Evolutionary conservation across 192 early-diverging fungal genomes (phyloP).

Genomic region (Thamnidium elegans): DNA sequence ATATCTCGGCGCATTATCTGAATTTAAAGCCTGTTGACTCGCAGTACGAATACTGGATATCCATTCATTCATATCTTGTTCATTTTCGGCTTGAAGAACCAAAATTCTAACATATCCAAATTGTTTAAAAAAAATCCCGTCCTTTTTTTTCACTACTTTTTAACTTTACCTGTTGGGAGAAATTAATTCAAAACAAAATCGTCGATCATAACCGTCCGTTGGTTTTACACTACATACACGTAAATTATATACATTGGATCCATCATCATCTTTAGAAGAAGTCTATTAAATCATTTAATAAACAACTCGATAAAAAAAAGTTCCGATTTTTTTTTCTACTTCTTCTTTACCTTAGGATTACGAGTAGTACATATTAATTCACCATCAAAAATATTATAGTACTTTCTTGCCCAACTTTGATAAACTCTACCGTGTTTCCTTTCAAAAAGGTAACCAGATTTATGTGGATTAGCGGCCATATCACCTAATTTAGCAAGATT

Average conservation of each 20-base stretch:
- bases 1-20: slow-evolving; percentile 42
- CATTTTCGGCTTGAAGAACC: slow-evolving; percentile 73
- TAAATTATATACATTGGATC: slow-evolving; percentile 57
- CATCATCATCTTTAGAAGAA: slow-evolving; percentile 55
- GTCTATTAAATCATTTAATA: slow-evolving; percentile 18
- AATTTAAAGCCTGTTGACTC: slow-evolving; percentile 53
- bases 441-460: slow-evolving; percentile 78
- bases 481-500: neutral
- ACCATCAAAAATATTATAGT: slow-evolving; percentile 68
- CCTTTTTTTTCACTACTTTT: no score
- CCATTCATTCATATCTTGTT: slow-evolving; percentile 72
- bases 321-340: neutral
- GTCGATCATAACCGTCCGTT: slow-evolving; percentile 59
- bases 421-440: slow-evolving; percentile 70
- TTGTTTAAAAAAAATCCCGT: neutral
- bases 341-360: slow-evolving; percentile 28
- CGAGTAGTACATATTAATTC: slow-evolving; percentile 49
- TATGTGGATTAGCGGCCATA: neutral
- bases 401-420: slow-evolving; percentile 77
- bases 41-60: slow-evolving; percentile 62
- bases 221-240: slow-evolving; percentile 74
- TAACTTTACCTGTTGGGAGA: slow-evolving; percentile 63
- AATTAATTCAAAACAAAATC: slow-evolving; percentile 81
- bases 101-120: slow-evolving; percentile 47
- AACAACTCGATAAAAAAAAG: neutral